Conservation (phyloP, 352 stramenopile species). For the Phytophthora idaei region DNA sequence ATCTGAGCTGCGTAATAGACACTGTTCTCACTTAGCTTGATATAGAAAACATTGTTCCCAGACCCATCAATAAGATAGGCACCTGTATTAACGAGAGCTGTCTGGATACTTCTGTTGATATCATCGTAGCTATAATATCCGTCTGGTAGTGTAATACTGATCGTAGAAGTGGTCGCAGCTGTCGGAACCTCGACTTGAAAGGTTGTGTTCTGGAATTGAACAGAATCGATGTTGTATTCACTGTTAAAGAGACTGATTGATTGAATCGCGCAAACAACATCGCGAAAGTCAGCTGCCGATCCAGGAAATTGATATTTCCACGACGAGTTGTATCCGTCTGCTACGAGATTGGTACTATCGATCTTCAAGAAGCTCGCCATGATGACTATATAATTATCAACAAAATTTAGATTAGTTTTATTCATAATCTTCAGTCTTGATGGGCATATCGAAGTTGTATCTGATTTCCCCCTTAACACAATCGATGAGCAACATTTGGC, state of each 20-base stretch:
- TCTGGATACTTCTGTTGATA: slow-evolving; percentile 16
- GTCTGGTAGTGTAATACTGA: background rate
- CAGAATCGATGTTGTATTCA: background rate
- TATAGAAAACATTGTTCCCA: slow-evolving; percentile 11
- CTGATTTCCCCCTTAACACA: too few species aligned
- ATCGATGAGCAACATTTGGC: too few species aligned
- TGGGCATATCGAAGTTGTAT: too few species aligned
- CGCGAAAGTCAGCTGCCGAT: background rate
- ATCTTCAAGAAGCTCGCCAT: too few species aligned
- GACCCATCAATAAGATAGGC: slow-evolving; percentile 8
- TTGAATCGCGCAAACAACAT: background rate
- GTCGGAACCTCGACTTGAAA: background rate
- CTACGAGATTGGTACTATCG: too few species aligned
- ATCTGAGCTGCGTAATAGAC: slow-evolving; percentile 18
- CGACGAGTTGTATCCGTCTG: too few species aligned
- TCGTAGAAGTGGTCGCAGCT: background rate
- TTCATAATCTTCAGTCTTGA: too few species aligned
- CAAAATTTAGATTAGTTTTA: too few species aligned
- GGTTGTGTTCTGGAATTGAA: background rate
- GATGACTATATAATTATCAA: too few species aligned
- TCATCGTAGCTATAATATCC: background rate
- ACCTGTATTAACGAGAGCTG: slow-evolving; percentile 10
- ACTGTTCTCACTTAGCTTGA: slow-evolving; percentile 11
- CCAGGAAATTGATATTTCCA: too few species aligned
- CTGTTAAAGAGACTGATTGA: background rate